Conservation (phyloP, 306 rosid species). For the Cyamopsis tetragonoloba region DNA sequence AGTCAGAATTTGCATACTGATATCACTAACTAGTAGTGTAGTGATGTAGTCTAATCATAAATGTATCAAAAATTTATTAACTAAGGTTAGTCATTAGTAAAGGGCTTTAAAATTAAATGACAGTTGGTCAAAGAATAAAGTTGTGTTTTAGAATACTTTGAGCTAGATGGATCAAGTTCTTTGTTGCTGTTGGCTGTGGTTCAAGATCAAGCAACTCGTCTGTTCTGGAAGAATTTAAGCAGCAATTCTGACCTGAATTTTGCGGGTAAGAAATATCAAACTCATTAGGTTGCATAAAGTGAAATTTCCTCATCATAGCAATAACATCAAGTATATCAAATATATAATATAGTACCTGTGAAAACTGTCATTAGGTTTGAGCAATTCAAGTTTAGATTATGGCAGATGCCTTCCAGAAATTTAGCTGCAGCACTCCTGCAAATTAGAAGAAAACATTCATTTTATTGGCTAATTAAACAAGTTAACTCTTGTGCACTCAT, state of each 20-base stretch:
- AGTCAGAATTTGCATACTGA: background rate
- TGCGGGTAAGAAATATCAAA: background rate
- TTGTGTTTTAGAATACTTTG: slow-evolving; percentile 44
- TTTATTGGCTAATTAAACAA: too few species aligned
- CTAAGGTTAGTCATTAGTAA: too few species aligned
- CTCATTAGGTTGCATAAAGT: background rate
- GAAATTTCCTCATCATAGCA: background rate
- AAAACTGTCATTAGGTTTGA: slow-evolving; percentile 37
- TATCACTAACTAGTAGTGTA: background rate
- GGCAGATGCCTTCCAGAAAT: slow-evolving; percentile 42
- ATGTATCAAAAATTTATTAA: background rate
- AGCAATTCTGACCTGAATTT: slow-evolving; percentile 72
- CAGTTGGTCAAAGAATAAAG: background rate
- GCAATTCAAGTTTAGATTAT: slow-evolving; percentile 46
- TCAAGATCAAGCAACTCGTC: slow-evolving; percentile 45
- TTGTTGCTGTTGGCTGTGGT: slow-evolving; percentile 78
- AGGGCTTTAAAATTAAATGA: background rate
- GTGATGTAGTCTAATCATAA: background rate
- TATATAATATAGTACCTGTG: slow-evolving; percentile 66
- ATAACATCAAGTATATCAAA: too few species aligned
- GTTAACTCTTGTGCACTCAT: background rate
- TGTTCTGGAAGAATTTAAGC: slow-evolving; percentile 49
- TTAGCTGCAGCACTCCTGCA: slow-evolving; percentile 36
- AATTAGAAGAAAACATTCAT: slow-evolving; percentile 1
- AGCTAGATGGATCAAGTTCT: slow-evolving; percentile 71